Evolutionary conservation across 805 yeast species (phyloP).

Genomic region (Saccharomycopsis fibuligera): DNA sequence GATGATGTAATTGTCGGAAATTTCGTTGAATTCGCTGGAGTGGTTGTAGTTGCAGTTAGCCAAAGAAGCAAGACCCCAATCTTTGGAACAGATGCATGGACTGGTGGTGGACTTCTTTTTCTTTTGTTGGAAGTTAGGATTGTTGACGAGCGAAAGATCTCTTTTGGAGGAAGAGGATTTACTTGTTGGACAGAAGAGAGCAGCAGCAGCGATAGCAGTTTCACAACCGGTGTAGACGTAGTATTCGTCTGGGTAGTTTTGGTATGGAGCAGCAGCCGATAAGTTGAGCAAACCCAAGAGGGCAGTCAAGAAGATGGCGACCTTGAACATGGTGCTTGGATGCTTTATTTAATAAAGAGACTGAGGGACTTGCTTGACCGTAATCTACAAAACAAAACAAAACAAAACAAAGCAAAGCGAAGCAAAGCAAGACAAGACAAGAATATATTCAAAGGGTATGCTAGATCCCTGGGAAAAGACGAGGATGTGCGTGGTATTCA

Average conservation of each 20-base stretch:
- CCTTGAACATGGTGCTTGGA: no score
- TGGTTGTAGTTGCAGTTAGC: constrained; percentile 6
- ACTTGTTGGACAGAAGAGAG: neutral
- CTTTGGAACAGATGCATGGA: constrained; percentile 4
- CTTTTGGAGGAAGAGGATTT: neutral
- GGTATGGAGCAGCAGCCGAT: neutral
- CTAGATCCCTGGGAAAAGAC: no score
- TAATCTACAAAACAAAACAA: no score
- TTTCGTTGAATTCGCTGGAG: neutral
- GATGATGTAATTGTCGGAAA: neutral
- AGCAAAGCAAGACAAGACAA: no score
- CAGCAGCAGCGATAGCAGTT: neutral
- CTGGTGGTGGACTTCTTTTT: neutral
- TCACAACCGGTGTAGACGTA: neutral
- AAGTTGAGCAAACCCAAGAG: neutral
- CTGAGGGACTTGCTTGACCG: no score
- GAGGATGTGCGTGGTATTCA: no score
- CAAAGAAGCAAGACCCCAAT: constrained; percentile 6
- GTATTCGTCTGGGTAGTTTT: neutral
- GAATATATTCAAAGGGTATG: no score
- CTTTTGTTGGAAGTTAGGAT: neutral
- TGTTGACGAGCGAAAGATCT: neutral
- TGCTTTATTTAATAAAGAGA: no score
- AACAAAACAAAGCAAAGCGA: no score
- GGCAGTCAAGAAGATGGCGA: no score